These are phyloP conservation scores for Dactylis glomerata DNA, from an alignment of 176 grass and related monocot species.

Conservation along the genomic window DNA sequence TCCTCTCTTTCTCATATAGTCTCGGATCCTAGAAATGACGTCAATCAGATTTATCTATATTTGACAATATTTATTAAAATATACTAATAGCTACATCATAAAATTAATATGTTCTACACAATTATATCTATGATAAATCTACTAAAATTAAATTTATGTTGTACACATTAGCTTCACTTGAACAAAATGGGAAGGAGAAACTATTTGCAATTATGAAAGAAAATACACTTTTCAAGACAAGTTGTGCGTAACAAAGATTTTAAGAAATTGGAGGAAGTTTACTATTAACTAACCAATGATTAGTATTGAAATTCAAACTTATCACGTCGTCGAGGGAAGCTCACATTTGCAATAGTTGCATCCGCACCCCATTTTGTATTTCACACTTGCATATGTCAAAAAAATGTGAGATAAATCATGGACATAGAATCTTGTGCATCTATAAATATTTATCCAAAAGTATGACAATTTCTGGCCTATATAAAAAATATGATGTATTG, in stretches of 20 bases:
- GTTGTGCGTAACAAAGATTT: not conserved
- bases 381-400: too few species aligned
- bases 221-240: not conserved
- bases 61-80: not conserved
- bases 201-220: not conserved
- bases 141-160: too few species aligned
- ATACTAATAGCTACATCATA: not conserved
- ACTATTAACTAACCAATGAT: not conserved
- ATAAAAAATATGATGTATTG: too few species aligned
- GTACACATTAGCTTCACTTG: not conserved
- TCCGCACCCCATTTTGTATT: too few species aligned
- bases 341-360: too few species aligned
- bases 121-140: not conserved
- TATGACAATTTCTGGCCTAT: too few species aligned
- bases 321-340: too few species aligned
- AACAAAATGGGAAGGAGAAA: not conserved
- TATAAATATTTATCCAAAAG: too few species aligned
- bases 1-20: not conserved
- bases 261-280: not conserved
- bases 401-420: too few species aligned
- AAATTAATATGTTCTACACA: not conserved
- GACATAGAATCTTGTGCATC: too few species aligned
- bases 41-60: not conserved
- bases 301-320: not conserved
- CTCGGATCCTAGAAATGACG: not conserved